A percentile compares a stretch with the other conserved stretches of the same genome.
Evolutionary conservation across 345 rosid species (phyloP).

Genomic region (Eucalyptus dawsonii): DNA sequence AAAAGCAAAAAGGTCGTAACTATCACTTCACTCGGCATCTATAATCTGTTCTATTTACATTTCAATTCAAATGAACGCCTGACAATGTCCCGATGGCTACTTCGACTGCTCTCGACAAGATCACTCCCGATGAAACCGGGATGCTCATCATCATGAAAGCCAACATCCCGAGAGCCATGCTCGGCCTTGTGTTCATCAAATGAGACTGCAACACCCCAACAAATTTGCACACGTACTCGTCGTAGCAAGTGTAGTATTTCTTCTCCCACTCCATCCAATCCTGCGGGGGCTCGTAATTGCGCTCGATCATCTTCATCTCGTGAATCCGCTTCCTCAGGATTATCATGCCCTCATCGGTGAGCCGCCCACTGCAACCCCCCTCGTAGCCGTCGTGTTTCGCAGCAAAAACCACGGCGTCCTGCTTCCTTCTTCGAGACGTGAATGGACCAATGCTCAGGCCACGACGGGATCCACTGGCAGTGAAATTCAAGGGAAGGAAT

Average conservation of each 20-base stretch:
- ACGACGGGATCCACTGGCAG: not conserved
- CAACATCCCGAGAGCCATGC: slow-evolving; percentile 24
- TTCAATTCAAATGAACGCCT: not conserved
- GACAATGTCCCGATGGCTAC: not conserved
- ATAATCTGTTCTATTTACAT: not conserved
- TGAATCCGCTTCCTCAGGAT: slow-evolving; percentile 22
- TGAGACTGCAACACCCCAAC: slow-evolving; percentile 21
- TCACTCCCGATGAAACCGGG: not conserved
- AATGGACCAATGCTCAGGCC: not conserved
- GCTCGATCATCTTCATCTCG: slow-evolving; percentile 22
- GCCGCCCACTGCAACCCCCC: not conserved
- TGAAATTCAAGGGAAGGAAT: not conserved
- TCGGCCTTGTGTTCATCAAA: slow-evolving; percentile 33
- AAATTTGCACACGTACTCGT: slow-evolving; percentile 6
- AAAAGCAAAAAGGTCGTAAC: not conserved
- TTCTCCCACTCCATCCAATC: slow-evolving; percentile 50
- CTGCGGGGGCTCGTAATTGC: slow-evolving; percentile 7
- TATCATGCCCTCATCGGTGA: slow-evolving; percentile 21
- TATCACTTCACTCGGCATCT: not conserved
- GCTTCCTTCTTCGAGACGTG: not conserved
- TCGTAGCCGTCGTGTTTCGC: not conserved
- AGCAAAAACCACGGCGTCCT: not conserved
- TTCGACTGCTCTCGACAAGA: not conserved
- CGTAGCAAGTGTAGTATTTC: slow-evolving; percentile 4
- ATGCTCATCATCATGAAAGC: slow-evolving; percentile 3